Base-by-base conservation (phyloP, 176 grass and related monocot genomes). In the Chloris gayana region DNA sequence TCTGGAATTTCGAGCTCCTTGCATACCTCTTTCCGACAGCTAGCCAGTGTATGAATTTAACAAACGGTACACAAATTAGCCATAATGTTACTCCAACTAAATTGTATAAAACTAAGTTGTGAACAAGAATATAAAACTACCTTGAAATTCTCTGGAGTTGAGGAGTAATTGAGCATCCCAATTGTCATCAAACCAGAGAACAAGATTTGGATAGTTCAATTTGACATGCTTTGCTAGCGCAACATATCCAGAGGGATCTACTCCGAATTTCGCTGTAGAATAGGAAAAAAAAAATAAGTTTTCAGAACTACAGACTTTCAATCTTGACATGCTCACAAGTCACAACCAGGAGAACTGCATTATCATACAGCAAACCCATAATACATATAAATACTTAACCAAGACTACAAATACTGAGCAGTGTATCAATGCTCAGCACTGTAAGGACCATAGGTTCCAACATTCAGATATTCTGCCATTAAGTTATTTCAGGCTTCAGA, bases 121-220 rank as follows among this genome's bases (percentile, higher is more conserved):
- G 49, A n/a, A 11, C 65, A 15, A 76, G 33, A 79, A 57, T 46
- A 38, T 63, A 84, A 35, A 35, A 3, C 35, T 51, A 98, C 95
- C 92, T 81, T 74, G 70, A 98, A 98, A 87, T 98, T 98, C 88
- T 95, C 88, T 19, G 95, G 95, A 84, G 92, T 98, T 13, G 92
- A 98, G 9, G 95, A 85, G 64, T 98, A 98, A 85, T 98, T 92
- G 44, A 95, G 90, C 95, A 98, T 98, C 62, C 95, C 95, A n/a
- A 98, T 95, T 47, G 95, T 98, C 95, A 98, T 98, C 72, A 95
- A 66, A 75, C 95, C 95, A 91, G 95, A 95, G 72, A 98, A 95
- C 84, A 33, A 98, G 96, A 78, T 98, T 98, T 11, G 86, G 88
- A 71, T 92, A 98, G 44, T 82, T 78, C 51, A 89, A 21, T 88